phyloP scores from a whole-genome alignment of 2,329 filamentous ascomycete genomes.

The Arthrobotrys musiformis region DNA sequence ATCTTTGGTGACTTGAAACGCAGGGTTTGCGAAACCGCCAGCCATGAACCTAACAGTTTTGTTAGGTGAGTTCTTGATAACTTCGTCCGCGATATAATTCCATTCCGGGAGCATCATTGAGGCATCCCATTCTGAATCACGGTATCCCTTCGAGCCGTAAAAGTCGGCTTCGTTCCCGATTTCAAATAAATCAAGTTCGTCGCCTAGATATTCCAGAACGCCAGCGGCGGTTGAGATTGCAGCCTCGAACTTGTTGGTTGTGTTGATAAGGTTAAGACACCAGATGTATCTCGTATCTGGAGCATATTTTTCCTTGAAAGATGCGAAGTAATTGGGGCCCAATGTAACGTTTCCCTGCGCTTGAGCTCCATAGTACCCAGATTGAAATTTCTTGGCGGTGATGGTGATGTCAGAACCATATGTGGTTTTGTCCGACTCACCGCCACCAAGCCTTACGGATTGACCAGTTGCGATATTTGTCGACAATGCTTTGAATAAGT shows the following conservation, averaged over 20 bases:
- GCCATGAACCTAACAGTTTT: constrained; percentile 33
- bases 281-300: constrained; percentile 39
- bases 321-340: constrained; percentile 38
- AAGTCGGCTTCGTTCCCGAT: constrained; percentile 50
- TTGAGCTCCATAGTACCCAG: constrained; percentile 38
- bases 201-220: constrained; percentile 29
- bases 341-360: constrained; percentile 38
- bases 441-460: constrained; percentile 28
- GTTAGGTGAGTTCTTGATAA: constrained; percentile 10
- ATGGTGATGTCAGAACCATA: constrained; percentile 28
- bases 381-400: constrained; percentile 23
- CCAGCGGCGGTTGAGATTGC: constrained; percentile 35
- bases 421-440: constrained; percentile 41
- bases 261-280: constrained; percentile 43
- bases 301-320: constrained; percentile 29
- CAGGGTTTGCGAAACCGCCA: constrained; percentile 41
- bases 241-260: constrained; percentile 37
- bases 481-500: constrained; percentile 23
- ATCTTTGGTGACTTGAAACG: constrained; percentile 16
- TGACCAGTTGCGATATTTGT: constrained; percentile 27
- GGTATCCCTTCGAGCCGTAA: constrained; percentile 40
- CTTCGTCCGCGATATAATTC: constrained; percentile 45
- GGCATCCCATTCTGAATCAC: constrained; percentile 20
- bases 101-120: constrained; percentile 36
- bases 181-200: constrained; percentile 42